phyloP scores from a whole-genome alignment of 495 filamentous ascomycete species.

The Lasiosphaeriaceae sp. region DNA sequence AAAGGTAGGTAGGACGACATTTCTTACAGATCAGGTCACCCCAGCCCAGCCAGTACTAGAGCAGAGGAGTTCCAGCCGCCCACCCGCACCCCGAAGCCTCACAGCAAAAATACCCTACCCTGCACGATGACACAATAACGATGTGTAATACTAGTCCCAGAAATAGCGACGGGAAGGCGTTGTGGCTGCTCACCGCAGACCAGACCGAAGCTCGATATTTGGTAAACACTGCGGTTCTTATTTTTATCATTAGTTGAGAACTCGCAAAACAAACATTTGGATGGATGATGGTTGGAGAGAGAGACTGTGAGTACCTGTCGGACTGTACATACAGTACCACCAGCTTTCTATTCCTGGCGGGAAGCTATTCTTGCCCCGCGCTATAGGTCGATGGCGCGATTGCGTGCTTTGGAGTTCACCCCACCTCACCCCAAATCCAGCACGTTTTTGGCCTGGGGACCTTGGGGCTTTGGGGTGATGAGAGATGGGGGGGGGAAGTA shows the following conservation, averaged over 20 bases:
- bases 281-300: too few relatives aligned
- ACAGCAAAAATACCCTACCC: too few relatives aligned
- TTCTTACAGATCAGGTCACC: too few relatives aligned
- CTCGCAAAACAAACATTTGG: too few relatives aligned
- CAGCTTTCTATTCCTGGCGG: not conserved
- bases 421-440: slow-evolving; percentile 20
- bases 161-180: not conserved
- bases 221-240: not conserved
- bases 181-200: not conserved
- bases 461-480: not conserved
- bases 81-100: too few relatives aligned
- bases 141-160: not conserved
- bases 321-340: too few relatives aligned
- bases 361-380: slow-evolving; percentile 18
- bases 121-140: not conserved
- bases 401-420: slow-evolving; percentile 31
- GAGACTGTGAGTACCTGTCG: too few relatives aligned
- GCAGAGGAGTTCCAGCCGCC: too few relatives aligned
- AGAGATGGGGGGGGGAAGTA: not conserved
- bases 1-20: too few relatives aligned
- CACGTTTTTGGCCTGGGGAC: slow-evolving; percentile 7
- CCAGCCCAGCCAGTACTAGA: too few relatives aligned
- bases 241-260: too few relatives aligned
- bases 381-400: slow-evolving; percentile 30
- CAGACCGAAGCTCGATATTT: not conserved